These are phyloP conservation scores for Medicago ruthenica DNA, from an alignment of 306 rosid genomes.

Conservation along the genomic window DNA sequence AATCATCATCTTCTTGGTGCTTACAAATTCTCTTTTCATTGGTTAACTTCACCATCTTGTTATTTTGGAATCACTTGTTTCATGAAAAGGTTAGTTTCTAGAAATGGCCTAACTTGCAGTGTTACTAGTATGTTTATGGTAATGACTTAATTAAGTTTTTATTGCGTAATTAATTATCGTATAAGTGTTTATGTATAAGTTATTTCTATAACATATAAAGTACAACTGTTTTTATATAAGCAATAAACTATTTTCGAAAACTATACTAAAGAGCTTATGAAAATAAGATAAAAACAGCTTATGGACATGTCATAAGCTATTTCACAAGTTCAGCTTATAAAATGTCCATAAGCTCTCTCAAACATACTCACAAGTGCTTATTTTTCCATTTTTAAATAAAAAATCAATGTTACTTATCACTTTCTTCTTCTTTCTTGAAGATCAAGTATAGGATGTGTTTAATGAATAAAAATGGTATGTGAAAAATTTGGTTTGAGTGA, in stretches of 20 bases:
- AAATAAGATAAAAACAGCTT: too few relatives aligned
- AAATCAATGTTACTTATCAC: conserved; percentile 3
- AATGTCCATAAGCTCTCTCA: too few relatives aligned
- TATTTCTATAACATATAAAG: neutral
- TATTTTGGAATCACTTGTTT: conserved; percentile 36
- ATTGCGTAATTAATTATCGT: too few relatives aligned
- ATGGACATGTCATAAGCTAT: too few relatives aligned
- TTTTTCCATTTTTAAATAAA: too few relatives aligned
- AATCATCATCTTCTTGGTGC: conserved; percentile 23
- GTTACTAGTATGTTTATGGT: neutral
- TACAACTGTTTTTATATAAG: too few relatives aligned
- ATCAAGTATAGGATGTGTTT: conserved; percentile 37
- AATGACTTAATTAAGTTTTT: too few relatives aligned
- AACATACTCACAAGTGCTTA: too few relatives aligned
- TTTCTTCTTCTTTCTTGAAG: conserved; percentile 12
- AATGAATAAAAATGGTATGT: conserved; percentile 35
- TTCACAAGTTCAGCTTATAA: too few relatives aligned
- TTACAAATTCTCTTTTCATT: conserved; percentile 33
- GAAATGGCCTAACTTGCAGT: conserved; percentile 20
- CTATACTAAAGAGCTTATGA: too few relatives aligned
- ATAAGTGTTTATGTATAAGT: neutral
- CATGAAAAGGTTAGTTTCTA: conserved; percentile 44
- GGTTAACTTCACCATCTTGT: conserved; percentile 21
- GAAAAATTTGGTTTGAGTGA: conserved; percentile 44
- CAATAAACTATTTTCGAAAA: too few relatives aligned